Evolutionary conservation across 306 rosid genomes (phyloP).

Genomic region (Lotus japonicus): DNA sequence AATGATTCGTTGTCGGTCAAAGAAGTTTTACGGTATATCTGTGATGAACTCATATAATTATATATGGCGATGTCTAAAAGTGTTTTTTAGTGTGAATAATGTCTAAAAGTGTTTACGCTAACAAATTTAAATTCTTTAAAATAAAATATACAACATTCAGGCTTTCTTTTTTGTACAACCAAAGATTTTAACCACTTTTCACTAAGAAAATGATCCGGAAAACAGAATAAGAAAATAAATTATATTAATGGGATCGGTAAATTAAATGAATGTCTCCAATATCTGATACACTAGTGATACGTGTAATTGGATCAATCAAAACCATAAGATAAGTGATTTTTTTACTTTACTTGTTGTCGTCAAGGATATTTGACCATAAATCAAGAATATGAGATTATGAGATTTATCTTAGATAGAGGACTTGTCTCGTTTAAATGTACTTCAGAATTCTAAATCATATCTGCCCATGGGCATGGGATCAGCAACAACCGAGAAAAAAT

Average conservation of each 20-base stretch:
- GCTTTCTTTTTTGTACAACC: not conserved
- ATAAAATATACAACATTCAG: not conserved
- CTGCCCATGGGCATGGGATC: too few species aligned
- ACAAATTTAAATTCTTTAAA: not conserved
- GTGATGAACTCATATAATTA: not conserved
- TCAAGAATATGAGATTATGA: not conserved
- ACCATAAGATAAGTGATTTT: not conserved
- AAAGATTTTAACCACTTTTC: not conserved
- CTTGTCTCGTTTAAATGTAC: not conserved
- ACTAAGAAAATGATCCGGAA: too few species aligned
- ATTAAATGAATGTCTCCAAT: not conserved
- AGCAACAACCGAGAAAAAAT: too few species aligned
- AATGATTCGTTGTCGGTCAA: too few species aligned
- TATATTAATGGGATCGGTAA: too few species aligned
- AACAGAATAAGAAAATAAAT: too few species aligned
- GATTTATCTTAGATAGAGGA: not conserved
- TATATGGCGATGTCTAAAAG: not conserved
- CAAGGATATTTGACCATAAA: not conserved
- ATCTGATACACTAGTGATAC: constrained; percentile 25
- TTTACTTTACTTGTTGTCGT: not conserved
- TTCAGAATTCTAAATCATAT: not conserved
- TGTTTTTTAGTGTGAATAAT: too few species aligned
- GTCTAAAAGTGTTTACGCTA: not conserved
- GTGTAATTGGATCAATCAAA: constrained; percentile 22
- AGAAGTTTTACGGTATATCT: too few species aligned